Evolutionary conservation across 2,329 filamentous ascomycete species (phyloP).

Genomic region (Aspergillus melleus): DNA sequence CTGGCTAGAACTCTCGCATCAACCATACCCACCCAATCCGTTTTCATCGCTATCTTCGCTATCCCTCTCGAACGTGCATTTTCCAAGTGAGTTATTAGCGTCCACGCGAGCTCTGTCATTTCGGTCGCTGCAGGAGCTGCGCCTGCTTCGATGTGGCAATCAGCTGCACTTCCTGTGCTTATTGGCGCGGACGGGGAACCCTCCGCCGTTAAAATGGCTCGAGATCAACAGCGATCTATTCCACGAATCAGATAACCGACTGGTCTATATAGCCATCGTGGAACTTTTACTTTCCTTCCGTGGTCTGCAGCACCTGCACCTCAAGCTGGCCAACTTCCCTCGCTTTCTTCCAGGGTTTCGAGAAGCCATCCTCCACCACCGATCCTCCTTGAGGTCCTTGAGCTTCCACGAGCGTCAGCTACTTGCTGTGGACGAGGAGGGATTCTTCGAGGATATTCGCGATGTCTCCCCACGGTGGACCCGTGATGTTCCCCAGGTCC

Average conservation of each 20-base stretch:
- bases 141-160: neutral
- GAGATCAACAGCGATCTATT: neutral
- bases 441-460: no score
- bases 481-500: no score
- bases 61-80: neutral
- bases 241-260: slow-evolving; percentile 1
- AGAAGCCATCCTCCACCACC: no score
- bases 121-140: neutral
- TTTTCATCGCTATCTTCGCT: neutral
- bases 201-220: neutral
- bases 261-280: slow-evolving; percentile 4
- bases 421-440: no score
- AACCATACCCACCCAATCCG: neutral
- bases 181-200: neutral
- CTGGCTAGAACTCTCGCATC: neutral
- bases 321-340: no score
- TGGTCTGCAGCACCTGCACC: slow-evolving; percentile 5
- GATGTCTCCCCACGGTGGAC: no score
- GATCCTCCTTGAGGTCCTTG: no score
- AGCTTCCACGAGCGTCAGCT: no score
- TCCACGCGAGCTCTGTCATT: neutral
- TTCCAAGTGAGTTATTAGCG: neutral
- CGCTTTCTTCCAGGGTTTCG: no score
- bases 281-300: slow-evolving; percentile 14
- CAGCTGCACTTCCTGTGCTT: neutral